Conservation (phyloP, 768 basidiomycete genomes). For the Lactarius tabidus region DNA sequence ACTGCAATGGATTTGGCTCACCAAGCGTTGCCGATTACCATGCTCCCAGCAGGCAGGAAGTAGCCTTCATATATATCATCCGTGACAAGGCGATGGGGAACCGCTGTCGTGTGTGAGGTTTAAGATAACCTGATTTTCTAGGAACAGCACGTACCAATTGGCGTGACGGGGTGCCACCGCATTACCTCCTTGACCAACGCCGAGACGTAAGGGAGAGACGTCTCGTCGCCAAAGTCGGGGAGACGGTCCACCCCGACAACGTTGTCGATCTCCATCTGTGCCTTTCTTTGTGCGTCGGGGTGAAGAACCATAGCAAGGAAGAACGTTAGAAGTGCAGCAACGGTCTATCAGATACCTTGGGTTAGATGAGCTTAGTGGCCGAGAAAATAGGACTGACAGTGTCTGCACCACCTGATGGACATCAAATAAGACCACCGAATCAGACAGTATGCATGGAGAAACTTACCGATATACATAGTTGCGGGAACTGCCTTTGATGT, state of each 20-base stretch:
- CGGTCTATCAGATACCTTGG: slow-evolving; percentile 23
- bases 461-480: slow-evolving; percentile 21
- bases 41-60: slow-evolving; percentile 33
- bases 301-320: slow-evolving; percentile 33
- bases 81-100: slow-evolving; percentile 27
- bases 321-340: slow-evolving; percentile 29
- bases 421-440: not conserved
- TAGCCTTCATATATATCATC: slow-evolving; percentile 31
- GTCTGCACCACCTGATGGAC: slow-evolving; percentile 19
- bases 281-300: slow-evolving; percentile 29
- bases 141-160: slow-evolving; percentile 19
- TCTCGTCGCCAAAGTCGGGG: slow-evolving; percentile 28
- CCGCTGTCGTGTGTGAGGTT: slow-evolving; percentile 7
- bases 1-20: not conserved
- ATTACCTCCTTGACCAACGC: slow-evolving; percentile 30
- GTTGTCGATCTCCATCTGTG: slow-evolving; percentile 31
- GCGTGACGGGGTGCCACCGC: slow-evolving; percentile 27
- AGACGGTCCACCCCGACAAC: slow-evolving; percentile 30
- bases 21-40: slow-evolving; percentile 28
- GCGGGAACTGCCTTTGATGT: slow-evolving; percentile 22
- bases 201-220: slow-evolving; percentile 28
- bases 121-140: not conserved
- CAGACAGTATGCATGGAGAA: not conserved
- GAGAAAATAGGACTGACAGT: slow-evolving; percentile 20
- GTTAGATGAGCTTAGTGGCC: not conserved